These are phyloP conservation scores for Eragrostis tef DNA, from an alignment of 202 grass and related monocot species.

Conservation along the genomic window DNA sequence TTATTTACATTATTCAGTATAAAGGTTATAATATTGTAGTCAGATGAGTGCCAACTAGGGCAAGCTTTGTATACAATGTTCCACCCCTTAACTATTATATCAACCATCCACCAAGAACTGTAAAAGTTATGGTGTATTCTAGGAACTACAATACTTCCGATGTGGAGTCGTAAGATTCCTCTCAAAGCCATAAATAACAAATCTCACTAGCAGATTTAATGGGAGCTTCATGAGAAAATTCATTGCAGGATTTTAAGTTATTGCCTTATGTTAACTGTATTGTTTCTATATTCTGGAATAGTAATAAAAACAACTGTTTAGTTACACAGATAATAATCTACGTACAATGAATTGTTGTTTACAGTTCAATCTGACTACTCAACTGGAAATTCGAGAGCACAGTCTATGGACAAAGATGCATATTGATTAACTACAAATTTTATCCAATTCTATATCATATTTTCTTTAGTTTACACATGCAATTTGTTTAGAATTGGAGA, in stretches of 20 bases:
- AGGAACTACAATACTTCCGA: slow-evolving; percentile 10
- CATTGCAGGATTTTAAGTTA: slow-evolving; percentile 32
- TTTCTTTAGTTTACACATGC: slow-evolving; percentile 21
- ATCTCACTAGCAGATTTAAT: slow-evolving; percentile 16
- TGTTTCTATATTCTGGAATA: background rate
- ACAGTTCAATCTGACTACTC: background rate
- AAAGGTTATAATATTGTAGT: background rate
- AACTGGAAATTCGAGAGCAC: background rate
- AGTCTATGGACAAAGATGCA: background rate
- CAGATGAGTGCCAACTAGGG: too few species aligned
- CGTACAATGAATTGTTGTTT: background rate
- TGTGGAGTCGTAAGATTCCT: slow-evolving; percentile 22
- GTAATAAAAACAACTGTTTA: slow-evolving; percentile 4
- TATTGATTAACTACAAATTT: background rate
- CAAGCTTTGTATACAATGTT: slow-evolving; percentile 20
- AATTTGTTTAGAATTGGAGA: slow-evolving; percentile 41
- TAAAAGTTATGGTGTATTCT: slow-evolving; percentile 53
- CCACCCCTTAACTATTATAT: slow-evolving; percentile 50
- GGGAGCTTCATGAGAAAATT: slow-evolving; percentile 38
- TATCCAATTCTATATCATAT: background rate
- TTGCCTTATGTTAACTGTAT: slow-evolving; percentile 27
- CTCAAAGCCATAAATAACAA: slow-evolving; percentile 47
- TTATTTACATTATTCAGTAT: background rate
- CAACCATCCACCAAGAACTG: slow-evolving; percentile 49
- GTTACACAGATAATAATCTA: background rate